A percentile compares a stretch with the other conserved stretches of the same genome.
phyloP scores from a whole-genome alignment of 495 filamentous ascomycete species.

The Daldinia childiae region DNA sequence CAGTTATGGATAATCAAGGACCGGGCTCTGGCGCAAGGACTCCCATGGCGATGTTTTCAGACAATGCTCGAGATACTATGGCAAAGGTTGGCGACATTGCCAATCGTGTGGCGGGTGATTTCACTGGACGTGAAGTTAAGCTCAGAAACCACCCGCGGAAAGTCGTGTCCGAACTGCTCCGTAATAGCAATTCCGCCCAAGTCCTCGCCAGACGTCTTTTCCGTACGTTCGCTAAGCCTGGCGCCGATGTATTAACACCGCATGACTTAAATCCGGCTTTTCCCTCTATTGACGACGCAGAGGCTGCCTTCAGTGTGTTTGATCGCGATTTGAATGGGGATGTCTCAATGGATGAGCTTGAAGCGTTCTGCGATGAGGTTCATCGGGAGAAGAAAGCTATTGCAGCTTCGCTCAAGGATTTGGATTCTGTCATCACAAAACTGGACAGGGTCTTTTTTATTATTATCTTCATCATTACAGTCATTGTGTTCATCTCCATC shows the following conservation, averaged over 20 bases:
- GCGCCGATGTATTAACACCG: conserved; percentile 75
- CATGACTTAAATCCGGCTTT: conserved; percentile 85
- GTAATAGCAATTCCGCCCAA: conserved; percentile 77
- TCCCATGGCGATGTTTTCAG: conserved; percentile 73
- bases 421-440: conserved; percentile 94
- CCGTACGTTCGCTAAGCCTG: conserved; percentile 82
- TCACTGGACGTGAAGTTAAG: conserved; percentile 81
- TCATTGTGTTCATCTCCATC: conserved; percentile 87
- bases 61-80: conserved; percentile 75
- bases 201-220: conserved; percentile 92
- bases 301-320: conserved; percentile 91
- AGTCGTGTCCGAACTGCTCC: conserved; percentile 80
- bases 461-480: conserved; percentile 77
- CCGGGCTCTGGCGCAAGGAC: conserved; percentile 70
- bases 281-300: conserved; percentile 84
- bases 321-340: conserved; percentile 98
- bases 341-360: conserved; percentile 94
- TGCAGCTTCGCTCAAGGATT: conserved; percentile 90
- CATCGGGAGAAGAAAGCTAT: conserved; percentile 95
- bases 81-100: conserved; percentile 87
- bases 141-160: conserved; percentile 84
- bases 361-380: conserved; percentile 93
- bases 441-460: conserved; percentile 89
- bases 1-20: conserved; percentile 55
- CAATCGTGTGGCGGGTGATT: conserved; percentile 91